Percentiles rank a stretch among this genome's conserved stretches.
phyloP scores from a whole-genome alignment of 805 yeast species.

The Wickerhamiella nectarea region DNA sequence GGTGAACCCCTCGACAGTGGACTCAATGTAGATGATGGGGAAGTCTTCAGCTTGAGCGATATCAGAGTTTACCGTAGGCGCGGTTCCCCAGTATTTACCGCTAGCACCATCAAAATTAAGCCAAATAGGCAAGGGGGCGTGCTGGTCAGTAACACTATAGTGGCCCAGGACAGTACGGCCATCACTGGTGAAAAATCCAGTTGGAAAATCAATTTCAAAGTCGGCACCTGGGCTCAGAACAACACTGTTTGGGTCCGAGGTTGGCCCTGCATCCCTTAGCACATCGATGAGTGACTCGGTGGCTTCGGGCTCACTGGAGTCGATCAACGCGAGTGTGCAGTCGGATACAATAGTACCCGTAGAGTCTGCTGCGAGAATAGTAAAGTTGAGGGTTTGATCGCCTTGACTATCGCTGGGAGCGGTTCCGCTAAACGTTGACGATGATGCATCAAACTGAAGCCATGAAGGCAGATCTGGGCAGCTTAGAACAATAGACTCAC shows the following conservation, averaged over 20 bases:
- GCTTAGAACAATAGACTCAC: constrained; percentile 36
- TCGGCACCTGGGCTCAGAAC: constrained; percentile 57
- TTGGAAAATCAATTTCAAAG: constrained; percentile 53
- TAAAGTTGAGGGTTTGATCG: constrained; percentile 34
- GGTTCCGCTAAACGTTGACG: constrained; percentile 56
- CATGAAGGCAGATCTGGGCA: constrained; percentile 56
- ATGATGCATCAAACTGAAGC: constrained; percentile 53
- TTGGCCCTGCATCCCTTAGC: constrained; percentile 50
- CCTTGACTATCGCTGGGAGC: constrained; percentile 31
- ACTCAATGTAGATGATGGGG: constrained; percentile 58
- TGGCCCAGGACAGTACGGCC: constrained; percentile 44
- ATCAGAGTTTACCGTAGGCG: constrained; percentile 72
- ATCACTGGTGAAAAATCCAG: constrained; percentile 43
- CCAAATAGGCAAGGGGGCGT: constrained; percentile 90
- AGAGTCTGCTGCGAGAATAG: constrained; percentile 50
- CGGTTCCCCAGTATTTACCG: constrained; percentile 68
- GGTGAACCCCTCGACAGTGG: constrained; percentile 63
- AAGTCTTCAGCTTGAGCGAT: constrained; percentile 78
- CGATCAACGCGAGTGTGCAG: constrained; percentile 49
- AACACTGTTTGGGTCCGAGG: constrained; percentile 63
- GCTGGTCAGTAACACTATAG: constrained; percentile 68
- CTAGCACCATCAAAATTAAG: constrained; percentile 46
- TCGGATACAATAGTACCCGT: constrained; percentile 34
- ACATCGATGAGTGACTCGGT: constrained; percentile 35
- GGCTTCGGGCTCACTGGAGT: constrained; percentile 36